A percentile compares a stretch with the other conserved stretches of the same genome.
Evolutionary conservation across 331 rosid genomes (phyloP).

Genomic region (Quercus lobata): DNA sequence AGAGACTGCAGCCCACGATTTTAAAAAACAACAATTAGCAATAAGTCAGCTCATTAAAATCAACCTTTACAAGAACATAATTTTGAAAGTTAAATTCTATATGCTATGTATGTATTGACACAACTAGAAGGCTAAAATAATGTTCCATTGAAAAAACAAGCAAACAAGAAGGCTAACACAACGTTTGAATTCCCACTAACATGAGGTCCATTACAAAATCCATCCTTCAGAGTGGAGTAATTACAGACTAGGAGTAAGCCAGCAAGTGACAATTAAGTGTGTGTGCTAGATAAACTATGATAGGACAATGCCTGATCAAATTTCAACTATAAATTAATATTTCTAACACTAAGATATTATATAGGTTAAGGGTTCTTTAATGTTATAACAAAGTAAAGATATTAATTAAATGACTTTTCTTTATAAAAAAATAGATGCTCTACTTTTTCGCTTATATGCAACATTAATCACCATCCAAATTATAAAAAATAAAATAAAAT

Average conservation of each 20-base stretch:
- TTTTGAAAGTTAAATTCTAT: neutral
- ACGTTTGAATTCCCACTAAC: neutral
- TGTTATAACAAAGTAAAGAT: too few relatives aligned
- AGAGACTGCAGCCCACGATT: conserved; percentile 28
- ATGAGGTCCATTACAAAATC: neutral
- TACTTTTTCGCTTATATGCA: too few relatives aligned
- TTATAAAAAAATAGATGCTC: too few relatives aligned
- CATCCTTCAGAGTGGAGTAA: neutral
- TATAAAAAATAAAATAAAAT: too few relatives aligned
- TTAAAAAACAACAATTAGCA: neutral
- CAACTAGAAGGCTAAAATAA: neutral
- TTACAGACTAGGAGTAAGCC: neutral
- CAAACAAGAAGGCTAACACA: neutral
- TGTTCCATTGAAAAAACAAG: neutral
- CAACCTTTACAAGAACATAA: neutral
- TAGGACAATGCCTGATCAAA: too few relatives aligned
- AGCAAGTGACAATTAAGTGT: neutral
- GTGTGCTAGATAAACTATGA: too few relatives aligned
- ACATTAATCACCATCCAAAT: too few relatives aligned
- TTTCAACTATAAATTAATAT: too few relatives aligned
- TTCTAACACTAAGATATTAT: too few relatives aligned
- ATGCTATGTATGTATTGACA: neutral
- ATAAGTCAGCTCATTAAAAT: neutral
- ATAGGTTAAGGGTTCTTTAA: too few relatives aligned
- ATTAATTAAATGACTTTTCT: too few relatives aligned